These are phyloP conservation scores for Tetraselmis chui DNA, from an alignment of 139 green algal species.

Conservation along the genomic window DNA sequence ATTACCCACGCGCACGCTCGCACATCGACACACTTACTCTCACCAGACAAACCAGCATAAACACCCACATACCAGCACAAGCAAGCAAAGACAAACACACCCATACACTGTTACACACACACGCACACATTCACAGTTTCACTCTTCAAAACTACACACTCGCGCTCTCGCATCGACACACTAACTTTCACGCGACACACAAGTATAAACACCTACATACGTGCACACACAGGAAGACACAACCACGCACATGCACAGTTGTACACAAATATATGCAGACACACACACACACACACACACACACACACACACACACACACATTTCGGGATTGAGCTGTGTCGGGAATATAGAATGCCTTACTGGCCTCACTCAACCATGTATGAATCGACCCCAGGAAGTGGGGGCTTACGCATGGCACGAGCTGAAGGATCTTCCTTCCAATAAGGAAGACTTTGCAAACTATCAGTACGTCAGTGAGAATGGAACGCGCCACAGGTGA, in stretches of 20 bases:
- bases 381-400: slow-evolving; percentile 54
- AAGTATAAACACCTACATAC: too few species aligned
- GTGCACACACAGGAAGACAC: slow-evolving; percentile 57
- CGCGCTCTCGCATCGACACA: too few species aligned
- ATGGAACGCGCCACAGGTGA: slow-evolving; percentile 59
- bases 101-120: too few species aligned
- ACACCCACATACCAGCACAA: too few species aligned
- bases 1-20: too few species aligned
- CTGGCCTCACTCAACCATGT: slow-evolving; percentile 6
- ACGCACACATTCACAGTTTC: too few species aligned
- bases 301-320: background rate
- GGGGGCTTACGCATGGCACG: slow-evolving; percentile 71
- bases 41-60: too few species aligned
- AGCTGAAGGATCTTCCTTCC: slow-evolving; percentile 45
- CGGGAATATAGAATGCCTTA: background rate
- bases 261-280: slow-evolving; percentile 25
- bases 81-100: too few species aligned
- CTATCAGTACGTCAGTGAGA: slow-evolving; percentile 45
- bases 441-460: slow-evolving; percentile 25
- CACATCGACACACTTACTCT: too few species aligned
- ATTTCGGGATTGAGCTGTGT: background rate
- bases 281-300: background rate
- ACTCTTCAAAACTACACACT: too few species aligned
- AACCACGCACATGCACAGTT: slow-evolving; percentile 57
- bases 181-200: too few species aligned